Base-by-base conservation (phyloP, 805 yeast species). In the Blastobotrys peoriensis region DNA sequence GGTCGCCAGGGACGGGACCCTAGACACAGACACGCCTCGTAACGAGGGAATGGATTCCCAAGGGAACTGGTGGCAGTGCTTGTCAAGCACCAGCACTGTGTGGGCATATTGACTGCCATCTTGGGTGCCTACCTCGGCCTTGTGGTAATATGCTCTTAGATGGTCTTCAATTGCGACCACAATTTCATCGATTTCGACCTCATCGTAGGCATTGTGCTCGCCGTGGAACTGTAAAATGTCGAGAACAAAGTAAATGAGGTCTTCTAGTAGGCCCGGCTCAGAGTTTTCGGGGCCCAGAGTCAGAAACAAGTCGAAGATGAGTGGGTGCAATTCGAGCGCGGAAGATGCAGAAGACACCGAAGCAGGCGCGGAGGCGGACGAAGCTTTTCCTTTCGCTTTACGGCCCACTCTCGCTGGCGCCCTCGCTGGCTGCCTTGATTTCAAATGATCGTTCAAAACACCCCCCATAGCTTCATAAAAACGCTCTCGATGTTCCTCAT, bases 21-120 rank as follows among this genome's bases (percentile, higher is more conserved):
- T 68, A 0, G 94, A 76, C 0, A 84, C 73, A 0, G 95, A 79
- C 38, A 63, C 66, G 0, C 59, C 57, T 41, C 75, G 62, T 44
- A 89, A 59, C 36, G 73, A 70, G 0, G 79, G 73, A 25, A 89
- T 58, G 1, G 87, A 80, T 57, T 93, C 99, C 98, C 98, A 93
- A 0, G 98, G 98, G 25, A 93, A 68, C 16, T 62, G 59, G n/a
- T 76, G 75, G 51, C 94, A 81, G 5, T 66, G 64, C 40, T 79
- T 72, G 20, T 89, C 81, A 3, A 86, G 76, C 2, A 93, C 67
- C 39, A 93, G 64, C 1, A 91, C 79, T 0, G 82, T 66, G 60
- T 89, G 96, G 4, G 69, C 64, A 8, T 48, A 45, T 3, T 47
- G 34, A 10, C 19, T 40, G 41, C 42, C 41, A 18, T 40, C 6